Percentiles rank a stretch among this genome's conserved stretches.
These are phyloP conservation scores for Typha latifolia DNA, from an alignment of 176 grass and related monocot species.

Conservation along the genomic window DNA sequence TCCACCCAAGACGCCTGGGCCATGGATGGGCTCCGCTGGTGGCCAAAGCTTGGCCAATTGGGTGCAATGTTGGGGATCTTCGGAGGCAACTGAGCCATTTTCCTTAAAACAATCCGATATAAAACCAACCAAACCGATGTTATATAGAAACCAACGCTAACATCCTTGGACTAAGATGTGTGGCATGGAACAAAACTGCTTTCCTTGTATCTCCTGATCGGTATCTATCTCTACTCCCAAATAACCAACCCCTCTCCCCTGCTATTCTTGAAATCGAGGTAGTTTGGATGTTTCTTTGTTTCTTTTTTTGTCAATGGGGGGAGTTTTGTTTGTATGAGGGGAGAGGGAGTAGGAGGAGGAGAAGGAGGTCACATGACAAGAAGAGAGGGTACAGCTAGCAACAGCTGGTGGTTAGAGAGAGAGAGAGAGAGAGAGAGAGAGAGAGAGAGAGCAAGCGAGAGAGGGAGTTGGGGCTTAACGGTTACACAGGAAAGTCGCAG, in stretches of 20 bases:
- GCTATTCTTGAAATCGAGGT: no score
- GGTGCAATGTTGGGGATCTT: conserved; percentile 43
- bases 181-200: no score
- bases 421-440: neutral
- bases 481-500: conserved; percentile 23
- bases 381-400: conserved; percentile 57
- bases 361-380: conserved; percentile 40
- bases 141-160: no score
- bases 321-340: neutral
- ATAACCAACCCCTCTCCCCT: no score
- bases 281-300: neutral
- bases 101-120: conserved; percentile 11
- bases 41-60: conserved; percentile 41
- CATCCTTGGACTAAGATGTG: no score
- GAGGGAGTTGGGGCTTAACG: conserved; percentile 10
- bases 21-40: conserved; percentile 41
- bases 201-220: no score
- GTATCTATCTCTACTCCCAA: no score
- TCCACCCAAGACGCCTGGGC: conserved; percentile 51
- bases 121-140: no score
- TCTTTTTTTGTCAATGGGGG: neutral
- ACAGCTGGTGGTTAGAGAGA: conserved; percentile 34
- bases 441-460: neutral
- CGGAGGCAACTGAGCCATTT: conserved; percentile 87
- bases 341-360: neutral